A percentile compares a stretch with the other conserved stretches of the same genome.
These are phyloP conservation scores for Imleria badia DNA, from an alignment of 768 basidiomycete species.

Conservation along the genomic window DNA sequence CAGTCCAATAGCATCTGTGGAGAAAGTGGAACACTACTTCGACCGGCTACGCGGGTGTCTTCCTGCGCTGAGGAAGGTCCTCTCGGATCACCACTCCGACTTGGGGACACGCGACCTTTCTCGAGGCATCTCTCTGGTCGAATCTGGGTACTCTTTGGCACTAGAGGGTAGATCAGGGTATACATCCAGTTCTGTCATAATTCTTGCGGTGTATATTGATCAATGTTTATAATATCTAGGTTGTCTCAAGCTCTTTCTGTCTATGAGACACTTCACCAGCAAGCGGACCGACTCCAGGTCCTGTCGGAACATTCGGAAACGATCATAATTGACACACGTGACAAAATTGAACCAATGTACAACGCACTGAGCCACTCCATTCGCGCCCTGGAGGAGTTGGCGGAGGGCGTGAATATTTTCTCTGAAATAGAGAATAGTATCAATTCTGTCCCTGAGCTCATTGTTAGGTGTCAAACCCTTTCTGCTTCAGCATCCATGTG, in stretches of 20 bases:
- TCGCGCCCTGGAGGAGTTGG: conserved; percentile 40
- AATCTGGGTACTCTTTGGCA: conserved; percentile 73
- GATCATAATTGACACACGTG: conserved; percentile 14
- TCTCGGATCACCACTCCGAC: conserved; percentile 76
- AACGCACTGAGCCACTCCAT: conserved; percentile 15
- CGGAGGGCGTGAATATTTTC: conserved; percentile 34
- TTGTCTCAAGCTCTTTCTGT: conserved; percentile 21
- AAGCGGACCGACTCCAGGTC: conserved; percentile 17
- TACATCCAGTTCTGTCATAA: conserved; percentile 28
- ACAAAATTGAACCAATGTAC: conserved; percentile 18
- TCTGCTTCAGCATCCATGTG: conserved; percentile 26
- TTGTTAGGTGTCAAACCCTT: conserved; percentile 28
- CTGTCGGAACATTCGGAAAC: conserved; percentile 23
- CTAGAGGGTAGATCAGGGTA: conserved; percentile 64
- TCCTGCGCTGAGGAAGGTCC: conserved; percentile 59
- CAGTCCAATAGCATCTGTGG: conserved; percentile 23
- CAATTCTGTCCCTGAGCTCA: conserved; percentile 21
- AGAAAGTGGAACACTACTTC: conserved; percentile 64
- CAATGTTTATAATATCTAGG: neutral
- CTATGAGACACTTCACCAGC: conserved; percentile 15
- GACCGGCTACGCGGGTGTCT: conserved; percentile 61
- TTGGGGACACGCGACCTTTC: conserved; percentile 85
- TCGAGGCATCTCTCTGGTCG: conserved; percentile 72
- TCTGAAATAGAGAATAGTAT: conserved; percentile 30
- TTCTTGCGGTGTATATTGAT: neutral